Conservation (phyloP, 176 grass and related monocot species). For the Carex littledalei region DNA sequence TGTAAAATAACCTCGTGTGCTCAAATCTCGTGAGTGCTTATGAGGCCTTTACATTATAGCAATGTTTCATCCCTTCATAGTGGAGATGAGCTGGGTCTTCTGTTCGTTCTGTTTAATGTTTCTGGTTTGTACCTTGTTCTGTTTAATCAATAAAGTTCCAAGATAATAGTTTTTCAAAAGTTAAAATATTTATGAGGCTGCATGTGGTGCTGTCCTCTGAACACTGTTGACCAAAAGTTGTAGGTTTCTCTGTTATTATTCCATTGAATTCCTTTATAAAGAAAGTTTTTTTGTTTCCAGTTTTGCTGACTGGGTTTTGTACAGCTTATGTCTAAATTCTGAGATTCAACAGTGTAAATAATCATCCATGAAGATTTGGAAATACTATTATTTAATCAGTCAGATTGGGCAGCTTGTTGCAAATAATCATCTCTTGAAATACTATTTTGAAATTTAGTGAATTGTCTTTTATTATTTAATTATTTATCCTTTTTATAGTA, state of each 20-base stretch:
- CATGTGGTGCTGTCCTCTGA: background rate
- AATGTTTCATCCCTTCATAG: background rate
- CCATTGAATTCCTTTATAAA: background rate
- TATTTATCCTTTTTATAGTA: background rate
- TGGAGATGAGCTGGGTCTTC: background rate
- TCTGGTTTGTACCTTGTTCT: background rate
- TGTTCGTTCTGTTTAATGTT: background rate
- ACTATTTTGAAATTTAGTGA: too few relatives aligned
- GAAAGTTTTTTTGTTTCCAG: background rate
- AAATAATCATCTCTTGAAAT: background rate
- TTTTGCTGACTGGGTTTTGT: background rate
- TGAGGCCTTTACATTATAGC: background rate
- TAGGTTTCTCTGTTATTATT: background rate
- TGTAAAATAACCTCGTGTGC: constrained; percentile 1
- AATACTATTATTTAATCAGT: background rate
- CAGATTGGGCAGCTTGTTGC: background rate
- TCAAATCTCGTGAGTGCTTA: background rate
- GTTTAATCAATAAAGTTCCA: background rate
- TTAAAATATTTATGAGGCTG: background rate
- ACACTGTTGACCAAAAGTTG: background rate
- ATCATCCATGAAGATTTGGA: background rate
- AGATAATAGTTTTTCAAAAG: background rate
- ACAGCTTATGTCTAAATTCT: background rate
- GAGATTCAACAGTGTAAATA: background rate
- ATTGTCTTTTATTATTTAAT: background rate